These are phyloP conservation scores for Podospora pseudoanserina DNA, from an alignment of 495 filamentous ascomycete species.

Conservation along the genomic window DNA sequence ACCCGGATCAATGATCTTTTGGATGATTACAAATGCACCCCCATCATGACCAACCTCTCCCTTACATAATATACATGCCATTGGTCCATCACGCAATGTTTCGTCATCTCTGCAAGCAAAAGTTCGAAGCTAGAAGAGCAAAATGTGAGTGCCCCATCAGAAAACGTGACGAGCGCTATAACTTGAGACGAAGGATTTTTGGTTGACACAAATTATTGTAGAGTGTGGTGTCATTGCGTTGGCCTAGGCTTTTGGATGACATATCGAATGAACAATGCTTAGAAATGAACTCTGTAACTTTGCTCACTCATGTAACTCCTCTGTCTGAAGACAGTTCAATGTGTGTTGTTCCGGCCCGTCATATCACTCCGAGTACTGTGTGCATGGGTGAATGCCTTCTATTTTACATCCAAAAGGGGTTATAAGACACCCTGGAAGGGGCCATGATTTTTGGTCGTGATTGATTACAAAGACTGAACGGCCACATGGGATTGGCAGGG, in stretches of 20 bases:
- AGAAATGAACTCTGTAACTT: not conserved
- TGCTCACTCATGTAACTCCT: too few species aligned
- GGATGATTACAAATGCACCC: not conserved
- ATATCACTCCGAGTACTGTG: not conserved
- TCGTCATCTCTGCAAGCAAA: not conserved
- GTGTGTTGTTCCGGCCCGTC: not conserved
- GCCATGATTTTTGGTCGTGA: too few species aligned
- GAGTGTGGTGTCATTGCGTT: not conserved
- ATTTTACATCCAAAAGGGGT: too few species aligned
- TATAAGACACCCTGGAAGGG: too few species aligned
- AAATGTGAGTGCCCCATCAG: not conserved
- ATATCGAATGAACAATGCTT: not conserved
- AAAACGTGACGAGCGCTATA: not conserved
- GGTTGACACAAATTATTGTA: too few species aligned
- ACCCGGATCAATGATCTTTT: too few species aligned
- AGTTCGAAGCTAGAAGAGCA: not conserved
- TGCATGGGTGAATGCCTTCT: too few species aligned
- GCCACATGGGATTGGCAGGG: too few species aligned
- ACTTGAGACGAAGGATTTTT: not conserved
- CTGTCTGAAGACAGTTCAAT: too few species aligned
- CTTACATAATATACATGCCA: not conserved
- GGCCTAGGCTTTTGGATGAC: not conserved
- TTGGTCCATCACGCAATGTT: not conserved
- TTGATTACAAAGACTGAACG: too few species aligned
- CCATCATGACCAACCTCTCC: not conserved